Percentiles rank a stretch among this genome's conserved stretches.
These are phyloP conservation scores for Fusarium longipes DNA, from an alignment of 2,329 filamentous ascomycete species.

Conservation along the genomic window DNA sequence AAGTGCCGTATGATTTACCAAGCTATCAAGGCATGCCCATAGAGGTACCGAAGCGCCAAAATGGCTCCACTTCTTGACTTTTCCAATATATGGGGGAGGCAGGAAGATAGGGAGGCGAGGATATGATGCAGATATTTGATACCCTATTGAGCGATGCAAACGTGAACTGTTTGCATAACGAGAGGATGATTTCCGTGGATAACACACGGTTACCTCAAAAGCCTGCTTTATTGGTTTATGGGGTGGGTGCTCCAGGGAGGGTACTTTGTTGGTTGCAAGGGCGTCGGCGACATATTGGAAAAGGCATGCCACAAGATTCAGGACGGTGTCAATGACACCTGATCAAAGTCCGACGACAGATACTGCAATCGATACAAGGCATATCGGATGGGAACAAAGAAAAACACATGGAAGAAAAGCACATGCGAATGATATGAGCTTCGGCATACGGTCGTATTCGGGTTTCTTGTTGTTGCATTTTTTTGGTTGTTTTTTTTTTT, in stretches of 20 bases:
- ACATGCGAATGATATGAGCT: conserved; percentile 39
- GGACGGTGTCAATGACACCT: not conserved
- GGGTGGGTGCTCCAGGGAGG: conserved; percentile 26
- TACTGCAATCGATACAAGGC: conserved; percentile 1
- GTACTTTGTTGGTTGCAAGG: conserved; percentile 24
- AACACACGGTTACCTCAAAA: not conserved
- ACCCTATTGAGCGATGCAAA: conserved; percentile 23
- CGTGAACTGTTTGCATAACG: conserved; percentile 15
- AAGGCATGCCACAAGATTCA: conserved; percentile 15
- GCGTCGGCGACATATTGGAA: conserved; percentile 38
- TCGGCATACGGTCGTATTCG: conserved; percentile 23
- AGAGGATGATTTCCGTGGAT: not conserved
- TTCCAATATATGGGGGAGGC: not conserved
- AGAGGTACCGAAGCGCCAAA: conserved; percentile 12
- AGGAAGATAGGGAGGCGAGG: conserved; percentile 9
- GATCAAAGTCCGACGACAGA: not conserved
- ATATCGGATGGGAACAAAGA: conserved; percentile 5
- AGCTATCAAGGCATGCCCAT: conserved; percentile 7
- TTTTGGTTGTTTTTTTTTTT: no score
- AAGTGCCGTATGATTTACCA: conserved; percentile 15
- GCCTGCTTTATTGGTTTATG: conserved; percentile 38
- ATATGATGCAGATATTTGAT: conserved; percentile 32
- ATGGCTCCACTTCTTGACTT: conserved; percentile 8
- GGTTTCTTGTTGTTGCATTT: no score
- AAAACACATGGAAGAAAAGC: conserved; percentile 42